Percentiles rank a stretch among this genome's conserved stretches.
These are phyloP conservation scores for Ceratocystis destructans DNA, from an alignment of 2,329 filamentous ascomycete genomes.

Conservation along the genomic window DNA sequence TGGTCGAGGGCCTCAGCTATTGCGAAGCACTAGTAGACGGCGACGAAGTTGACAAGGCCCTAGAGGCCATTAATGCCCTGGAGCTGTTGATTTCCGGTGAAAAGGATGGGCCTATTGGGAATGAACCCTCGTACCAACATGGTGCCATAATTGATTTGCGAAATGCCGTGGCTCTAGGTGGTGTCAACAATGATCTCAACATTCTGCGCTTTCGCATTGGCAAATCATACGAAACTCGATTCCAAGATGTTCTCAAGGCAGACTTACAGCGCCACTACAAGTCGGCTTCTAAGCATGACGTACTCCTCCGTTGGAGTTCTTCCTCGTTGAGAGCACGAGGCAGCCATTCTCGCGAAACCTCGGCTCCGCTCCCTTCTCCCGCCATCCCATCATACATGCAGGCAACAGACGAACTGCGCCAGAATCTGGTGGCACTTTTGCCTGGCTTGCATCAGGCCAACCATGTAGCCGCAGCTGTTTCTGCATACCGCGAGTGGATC, in stretches of 20 bases:
- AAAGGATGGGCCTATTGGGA: conserved; percentile 29
- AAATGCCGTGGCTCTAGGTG: conserved; percentile 22
- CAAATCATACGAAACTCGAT: conserved; percentile 69
- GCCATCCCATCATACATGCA: conserved; percentile 66
- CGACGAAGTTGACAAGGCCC: conserved; percentile 69
- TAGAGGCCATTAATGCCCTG: conserved; percentile 62
- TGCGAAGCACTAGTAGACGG: conserved; percentile 74
- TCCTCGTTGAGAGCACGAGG: conserved; percentile 61
- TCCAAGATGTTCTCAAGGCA: conserved; percentile 60
- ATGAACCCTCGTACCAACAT: conserved; percentile 46
- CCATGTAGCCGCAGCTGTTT: conserved; percentile 67
- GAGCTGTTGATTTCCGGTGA: conserved; percentile 72
- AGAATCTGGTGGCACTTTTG: conserved; percentile 55
- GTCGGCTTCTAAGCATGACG: conserved; percentile 54
- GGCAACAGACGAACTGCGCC: conserved; percentile 55
- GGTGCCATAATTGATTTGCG: conserved; percentile 12
- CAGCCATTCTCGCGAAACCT: conserved; percentile 47
- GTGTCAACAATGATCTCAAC: conserved; percentile 60
- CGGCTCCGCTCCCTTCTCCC: conserved; percentile 28
- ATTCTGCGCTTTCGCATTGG: conserved; percentile 69
- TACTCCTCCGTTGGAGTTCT: conserved; percentile 72
- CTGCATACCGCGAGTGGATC: conserved; percentile 69
- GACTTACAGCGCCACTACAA: conserved; percentile 74
- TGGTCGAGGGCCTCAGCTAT: conserved; percentile 58
- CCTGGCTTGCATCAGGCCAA: conserved; percentile 68